Percentiles rank a stretch among this genome's conserved stretches.
Conservation (phyloP, 208 protist species). For the Leishmania arabica region DNA sequence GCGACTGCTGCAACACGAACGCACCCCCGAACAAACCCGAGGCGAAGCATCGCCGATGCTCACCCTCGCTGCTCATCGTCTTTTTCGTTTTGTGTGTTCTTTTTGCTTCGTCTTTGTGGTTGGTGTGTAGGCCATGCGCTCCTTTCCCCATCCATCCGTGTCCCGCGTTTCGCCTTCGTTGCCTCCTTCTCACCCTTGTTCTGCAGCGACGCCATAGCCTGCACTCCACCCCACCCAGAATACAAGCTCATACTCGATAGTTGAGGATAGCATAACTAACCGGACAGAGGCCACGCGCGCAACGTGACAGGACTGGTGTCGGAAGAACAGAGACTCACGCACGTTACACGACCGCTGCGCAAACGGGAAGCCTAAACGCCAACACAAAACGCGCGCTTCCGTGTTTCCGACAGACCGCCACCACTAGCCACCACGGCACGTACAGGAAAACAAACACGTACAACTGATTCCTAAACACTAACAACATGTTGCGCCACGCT, state of each 20-base stretch:
- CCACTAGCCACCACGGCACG: neutral
- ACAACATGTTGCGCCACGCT: constrained; percentile 1
- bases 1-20: neutral
- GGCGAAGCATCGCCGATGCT: neutral
- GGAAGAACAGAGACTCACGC: neutral
- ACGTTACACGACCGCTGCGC: neutral
- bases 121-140: no score
- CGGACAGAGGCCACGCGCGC: no score
- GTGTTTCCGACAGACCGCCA: no score
- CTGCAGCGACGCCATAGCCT: no score
- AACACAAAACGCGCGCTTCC: no score
- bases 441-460: neutral
- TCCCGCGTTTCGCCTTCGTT: neutral
- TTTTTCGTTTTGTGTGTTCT: neutral
- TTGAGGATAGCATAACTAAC: no score
- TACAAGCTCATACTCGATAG: no score
- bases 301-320: no score
- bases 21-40: neutral
- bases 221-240: no score
- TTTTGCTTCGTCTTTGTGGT: neutral
- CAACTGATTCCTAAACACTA: neutral
- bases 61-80: neutral
- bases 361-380: neutral
- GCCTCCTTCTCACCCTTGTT: neutral
- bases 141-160: no score